Conservation (phyloP, 257 asterid species). For the Henckelia pumila region DNA sequence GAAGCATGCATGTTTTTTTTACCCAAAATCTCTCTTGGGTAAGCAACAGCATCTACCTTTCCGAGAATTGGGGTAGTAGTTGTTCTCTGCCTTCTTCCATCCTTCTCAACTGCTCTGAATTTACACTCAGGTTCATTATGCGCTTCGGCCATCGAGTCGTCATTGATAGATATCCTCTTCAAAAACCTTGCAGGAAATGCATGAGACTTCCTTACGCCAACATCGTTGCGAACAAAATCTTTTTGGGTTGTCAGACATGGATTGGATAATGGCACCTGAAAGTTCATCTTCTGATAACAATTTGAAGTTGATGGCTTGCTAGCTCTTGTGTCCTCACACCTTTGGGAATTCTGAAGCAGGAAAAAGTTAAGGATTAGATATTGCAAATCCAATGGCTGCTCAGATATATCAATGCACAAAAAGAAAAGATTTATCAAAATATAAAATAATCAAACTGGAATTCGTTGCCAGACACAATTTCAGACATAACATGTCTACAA, state of each 20-base stretch:
- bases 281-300: conserved; percentile 13
- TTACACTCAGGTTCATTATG: conserved; percentile 38
- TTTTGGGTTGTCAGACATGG: conserved; percentile 32
- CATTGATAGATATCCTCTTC: conserved; percentile 49
- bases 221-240: conserved; percentile 7
- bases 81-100: conserved; percentile 35
- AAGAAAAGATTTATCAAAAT: neutral
- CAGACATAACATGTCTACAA: conserved; percentile 1
- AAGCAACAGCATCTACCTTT: conserved; percentile 74
- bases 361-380: conserved; percentile 26
- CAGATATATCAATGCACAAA: neutral
- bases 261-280: conserved; percentile 32
- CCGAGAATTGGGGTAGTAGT: conserved; percentile 32
- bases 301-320: conserved; percentile 14
- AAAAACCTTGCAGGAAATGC: neutral
- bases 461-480: neutral
- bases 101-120: conserved; percentile 47
- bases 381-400: conserved; percentile 2
- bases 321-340: conserved; percentile 32
- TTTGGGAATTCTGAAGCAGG: conserved; percentile 42
- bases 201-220: neutral
- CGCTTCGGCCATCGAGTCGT: conserved; percentile 47
- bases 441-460: neutral
- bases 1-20: conserved; percentile 47
- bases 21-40: conserved; percentile 54